Base-by-base conservation (phyloP, 306 rosid genomes). In the Medicago ruthenica region DNA sequence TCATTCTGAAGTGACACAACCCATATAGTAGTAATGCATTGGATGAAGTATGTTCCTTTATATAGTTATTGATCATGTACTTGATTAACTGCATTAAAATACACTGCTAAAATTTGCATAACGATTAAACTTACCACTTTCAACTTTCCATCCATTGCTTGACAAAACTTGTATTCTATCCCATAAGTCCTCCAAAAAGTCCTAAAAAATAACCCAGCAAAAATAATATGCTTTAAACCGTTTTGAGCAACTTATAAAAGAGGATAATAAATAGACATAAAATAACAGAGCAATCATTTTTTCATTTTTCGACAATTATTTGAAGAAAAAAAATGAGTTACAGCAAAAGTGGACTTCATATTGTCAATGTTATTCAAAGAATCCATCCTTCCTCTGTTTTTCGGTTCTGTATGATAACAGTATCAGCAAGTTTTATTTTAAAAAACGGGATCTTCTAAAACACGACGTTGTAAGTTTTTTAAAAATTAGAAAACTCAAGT, bases 141-240 rank as follows among this genome's bases (percentile, higher is more conserved):
- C 99, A 83, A 95, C 96, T 88, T 92, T 92, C 97, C 97, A 95
- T 47, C 93, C 99, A 67, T 84, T 85, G 78, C 74, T 83, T 67
- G 97, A 84, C 71, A 95, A 83, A 66, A 27, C 83, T 76, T 89
- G 93, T 63, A 95, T 73, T 62, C 90, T 96, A 57, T 83, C 90
- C 97, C 97, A 95, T 31, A 95, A 84, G 85, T 95, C 99, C 83
- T 95, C 99, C 87, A 95, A 82, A 72, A 95, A 95, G 82, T 95
- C 97, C 99, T 95, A 83, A 80, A 83, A 74, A 71, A 62, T 39
- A 10, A 77, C 20, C 41, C 13, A 27, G 73, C 68, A 61, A 80
- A 63, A 64, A 59, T 6, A 67, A 71, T 21, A 27, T 0, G 58
- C 50, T 42, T 36, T 50, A 78, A 76, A 18, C 71, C 41, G 77